Conservation (phyloP, 1,284 basidiomycete species). For the Malassezia equina region DNA sequence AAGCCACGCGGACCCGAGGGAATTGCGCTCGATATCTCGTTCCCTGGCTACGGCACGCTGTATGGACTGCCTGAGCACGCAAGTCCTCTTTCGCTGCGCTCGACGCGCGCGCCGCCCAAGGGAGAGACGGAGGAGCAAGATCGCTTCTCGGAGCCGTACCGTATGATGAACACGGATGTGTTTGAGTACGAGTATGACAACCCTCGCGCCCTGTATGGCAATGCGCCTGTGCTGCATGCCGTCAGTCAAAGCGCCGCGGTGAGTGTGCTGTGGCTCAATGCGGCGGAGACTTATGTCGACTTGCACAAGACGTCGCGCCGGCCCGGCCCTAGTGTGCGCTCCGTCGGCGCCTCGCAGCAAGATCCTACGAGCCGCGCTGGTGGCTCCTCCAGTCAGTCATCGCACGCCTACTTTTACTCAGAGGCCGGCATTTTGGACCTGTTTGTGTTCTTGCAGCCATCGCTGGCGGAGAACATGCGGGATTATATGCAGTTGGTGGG, state of each 20-base stretch:
- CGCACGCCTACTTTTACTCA: conserved; percentile 75
- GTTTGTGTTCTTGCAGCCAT: conserved; percentile 82
- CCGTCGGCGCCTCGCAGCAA: neutral
- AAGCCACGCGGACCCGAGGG: conserved; percentile 99
- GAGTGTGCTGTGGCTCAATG: conserved; percentile 80
- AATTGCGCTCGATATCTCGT: conserved; percentile 79
- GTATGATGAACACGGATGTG: conserved; percentile 90
- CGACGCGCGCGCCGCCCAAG: conserved; percentile 26
- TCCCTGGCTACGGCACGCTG: conserved; percentile 77
- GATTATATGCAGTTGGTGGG: conserved; percentile 81
- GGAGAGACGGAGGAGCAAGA: conserved; percentile 27
- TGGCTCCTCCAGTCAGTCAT: conserved; percentile 17
- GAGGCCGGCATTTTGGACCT: conserved; percentile 92
- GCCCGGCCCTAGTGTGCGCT: neutral
- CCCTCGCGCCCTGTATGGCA: conserved; percentile 64
- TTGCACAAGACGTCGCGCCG: conserved; percentile 52
- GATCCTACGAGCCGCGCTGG: neutral
- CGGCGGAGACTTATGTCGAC: conserved; percentile 92
- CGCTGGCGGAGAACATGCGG: conserved; percentile 66
- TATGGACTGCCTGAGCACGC: conserved; percentile 97
- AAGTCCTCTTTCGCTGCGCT: conserved; percentile 72
- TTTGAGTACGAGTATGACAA: conserved; percentile 92
- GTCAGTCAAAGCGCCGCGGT: conserved; percentile 65
- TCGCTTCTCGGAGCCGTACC: conserved; percentile 65
- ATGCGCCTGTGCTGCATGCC: conserved; percentile 82